These are phyloP conservation scores for Cryomyces antarcticus DNA, from an alignment of 495 filamentous ascomycete species.

Conservation along the genomic window DNA sequence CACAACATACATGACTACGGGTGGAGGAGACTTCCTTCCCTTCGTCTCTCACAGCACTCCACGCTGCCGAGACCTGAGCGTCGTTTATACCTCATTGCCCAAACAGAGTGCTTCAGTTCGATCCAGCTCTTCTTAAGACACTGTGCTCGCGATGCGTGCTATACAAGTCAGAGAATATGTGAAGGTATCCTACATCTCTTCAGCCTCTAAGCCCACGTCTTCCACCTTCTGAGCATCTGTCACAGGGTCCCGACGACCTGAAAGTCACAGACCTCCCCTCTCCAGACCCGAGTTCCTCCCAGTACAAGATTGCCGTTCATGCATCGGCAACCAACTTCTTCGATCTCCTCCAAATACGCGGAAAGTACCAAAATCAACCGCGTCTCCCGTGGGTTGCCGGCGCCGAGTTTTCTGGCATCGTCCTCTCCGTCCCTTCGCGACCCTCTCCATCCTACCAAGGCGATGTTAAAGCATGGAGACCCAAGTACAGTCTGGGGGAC, in stretches of 20 bases:
- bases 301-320: constrained; percentile 81
- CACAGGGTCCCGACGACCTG: constrained; percentile 60
- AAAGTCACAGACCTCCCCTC: constrained; percentile 50
- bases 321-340: constrained; percentile 89
- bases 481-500: constrained; percentile 52
- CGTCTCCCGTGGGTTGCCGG: constrained; percentile 74
- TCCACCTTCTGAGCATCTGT: constrained; percentile 2
- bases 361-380: constrained; percentile 51
- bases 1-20: too few relatives aligned
- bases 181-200: constrained; percentile 30
- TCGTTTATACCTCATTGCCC: too few relatives aligned
- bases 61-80: too few relatives aligned
- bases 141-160: constrained; percentile 40
- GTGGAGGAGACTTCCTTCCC: too few relatives aligned
- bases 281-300: constrained; percentile 41
- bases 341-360: constrained; percentile 76
- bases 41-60: too few relatives aligned
- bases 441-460: constrained; percentile 9
- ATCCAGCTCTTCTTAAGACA: too few relatives aligned
- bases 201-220: not conserved
- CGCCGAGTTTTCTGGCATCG: constrained; percentile 63
- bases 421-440: constrained; percentile 39
- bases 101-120: too few relatives aligned
- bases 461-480: constrained; percentile 7
- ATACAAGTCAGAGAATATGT: constrained; percentile 73